Evolutionary conservation across 73 alveolate species (phyloP).

Genomic region (Vitrella brassicaformis): DNA sequence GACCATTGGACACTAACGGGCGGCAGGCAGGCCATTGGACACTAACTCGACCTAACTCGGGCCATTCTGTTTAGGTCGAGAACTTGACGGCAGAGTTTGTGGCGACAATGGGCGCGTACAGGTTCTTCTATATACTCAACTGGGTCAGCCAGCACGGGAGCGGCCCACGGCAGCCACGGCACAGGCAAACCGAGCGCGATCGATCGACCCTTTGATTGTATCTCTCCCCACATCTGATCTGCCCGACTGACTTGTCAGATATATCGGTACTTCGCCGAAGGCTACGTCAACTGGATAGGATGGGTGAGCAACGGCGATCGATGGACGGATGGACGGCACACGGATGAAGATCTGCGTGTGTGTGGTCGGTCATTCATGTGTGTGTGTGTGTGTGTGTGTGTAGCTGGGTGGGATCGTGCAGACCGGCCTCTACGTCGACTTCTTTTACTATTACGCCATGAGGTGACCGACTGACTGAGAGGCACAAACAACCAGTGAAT

Average conservation of each 20-base stretch:
- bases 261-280: background rate
- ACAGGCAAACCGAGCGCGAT: too few species aligned
- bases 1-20: too few species aligned
- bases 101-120: conserved; percentile 68
- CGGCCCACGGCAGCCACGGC: too few species aligned
- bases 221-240: too few species aligned
- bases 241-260: background rate
- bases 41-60: too few species aligned
- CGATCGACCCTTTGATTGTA: too few species aligned
- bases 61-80: conserved; percentile 56
- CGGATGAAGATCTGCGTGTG: background rate
- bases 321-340: background rate
- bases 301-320: background rate
- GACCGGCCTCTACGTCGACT: background rate
- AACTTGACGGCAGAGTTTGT: conserved; percentile 70
- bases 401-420: background rate
- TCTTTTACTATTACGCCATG: background rate
- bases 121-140: conserved; percentile 66
- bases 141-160: conserved; percentile 59
- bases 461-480: too few species aligned
- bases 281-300: background rate
- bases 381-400: background rate
- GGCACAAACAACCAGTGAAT: too few species aligned
- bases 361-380: background rate
- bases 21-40: too few species aligned